A percentile compares a stretch with the other conserved stretches of the same genome.
These are phyloP conservation scores for Dentipellis fragilis DNA, from an alignment of 768 basidiomycete genomes.

Conservation along the genomic window DNA sequence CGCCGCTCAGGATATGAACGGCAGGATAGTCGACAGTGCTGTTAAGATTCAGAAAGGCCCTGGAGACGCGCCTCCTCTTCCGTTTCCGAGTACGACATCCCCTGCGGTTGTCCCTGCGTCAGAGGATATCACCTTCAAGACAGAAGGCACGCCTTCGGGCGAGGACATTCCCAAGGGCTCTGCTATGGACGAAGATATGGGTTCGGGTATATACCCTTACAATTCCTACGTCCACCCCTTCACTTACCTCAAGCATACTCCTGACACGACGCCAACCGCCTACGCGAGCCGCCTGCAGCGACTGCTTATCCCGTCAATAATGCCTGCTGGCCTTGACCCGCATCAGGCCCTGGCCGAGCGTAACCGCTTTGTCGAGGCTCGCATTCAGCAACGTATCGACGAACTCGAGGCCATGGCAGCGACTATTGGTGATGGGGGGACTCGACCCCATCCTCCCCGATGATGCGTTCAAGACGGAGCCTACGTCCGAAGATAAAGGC, in stretches of 20 bases:
- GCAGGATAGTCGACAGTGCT: constrained; percentile 62
- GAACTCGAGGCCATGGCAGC: constrained; percentile 78
- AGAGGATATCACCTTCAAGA: constrained; percentile 33
- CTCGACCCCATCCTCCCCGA: constrained; percentile 44
- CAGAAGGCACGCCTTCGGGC: constrained; percentile 41
- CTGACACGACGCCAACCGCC: constrained; percentile 48
- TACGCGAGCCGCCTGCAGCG: constrained; percentile 70
- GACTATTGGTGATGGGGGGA: constrained; percentile 68
- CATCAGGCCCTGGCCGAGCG: constrained; percentile 87
- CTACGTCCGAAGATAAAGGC: constrained; percentile 1
- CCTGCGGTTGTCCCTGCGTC: constrained; percentile 1
- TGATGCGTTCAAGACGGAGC: constrained; percentile 6
- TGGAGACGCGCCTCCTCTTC: constrained; percentile 18
- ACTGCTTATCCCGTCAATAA: constrained; percentile 78
- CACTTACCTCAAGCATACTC: constrained; percentile 59
- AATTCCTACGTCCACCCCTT: constrained; percentile 85
- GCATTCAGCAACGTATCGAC: constrained; percentile 78
- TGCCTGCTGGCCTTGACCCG: constrained; percentile 88
- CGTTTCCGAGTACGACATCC: not conserved
- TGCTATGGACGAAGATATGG: constrained; percentile 68
- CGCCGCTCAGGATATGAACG: constrained; percentile 46
- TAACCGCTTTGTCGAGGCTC: constrained; percentile 82
- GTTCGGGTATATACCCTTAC: constrained; percentile 83
- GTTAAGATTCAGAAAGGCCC: constrained; percentile 61
- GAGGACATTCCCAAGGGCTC: constrained; percentile 65